phyloP scores from a whole-genome alignment of 1,284 basidiomycete species.

The Trametes pubescens region DNA sequence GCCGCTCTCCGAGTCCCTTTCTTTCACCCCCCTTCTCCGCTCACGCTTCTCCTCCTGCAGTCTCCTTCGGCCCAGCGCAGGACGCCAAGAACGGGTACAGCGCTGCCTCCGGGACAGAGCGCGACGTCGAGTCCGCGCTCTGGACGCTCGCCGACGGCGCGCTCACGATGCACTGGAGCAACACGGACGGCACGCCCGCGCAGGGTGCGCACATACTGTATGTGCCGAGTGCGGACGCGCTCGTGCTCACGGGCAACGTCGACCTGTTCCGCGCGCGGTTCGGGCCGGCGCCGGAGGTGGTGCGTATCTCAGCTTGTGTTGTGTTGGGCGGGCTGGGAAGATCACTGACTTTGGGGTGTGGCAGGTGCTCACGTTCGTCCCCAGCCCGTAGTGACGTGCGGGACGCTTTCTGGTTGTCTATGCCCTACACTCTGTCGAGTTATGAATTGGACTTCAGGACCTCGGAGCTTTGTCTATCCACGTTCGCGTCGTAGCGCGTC shows the following conservation, averaged over 20 bases:
- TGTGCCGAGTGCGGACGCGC: neutral
- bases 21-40: neutral
- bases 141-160: constrained; percentile 28
- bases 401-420: no score
- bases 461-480: no score
- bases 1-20: neutral
- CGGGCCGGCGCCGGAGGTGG: neutral
- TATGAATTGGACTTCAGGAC: no score
- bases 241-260: constrained; percentile 17
- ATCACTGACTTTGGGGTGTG: neutral
- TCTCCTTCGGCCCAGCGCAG: constrained; percentile 25
- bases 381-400: no score
- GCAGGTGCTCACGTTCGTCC: neutral
- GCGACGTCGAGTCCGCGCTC: constrained; percentile 33
- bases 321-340: neutral
- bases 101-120: constrained; percentile 20
- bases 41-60: constrained; percentile 8
- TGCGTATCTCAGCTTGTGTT: neutral
- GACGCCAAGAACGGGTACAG: constrained; percentile 30
- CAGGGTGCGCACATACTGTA: neutral
- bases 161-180: constrained; percentile 33
- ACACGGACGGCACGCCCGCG: constrained; percentile 22
- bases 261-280: neutral
- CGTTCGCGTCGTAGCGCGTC: no score
- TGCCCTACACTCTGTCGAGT: no score